Conservation (phyloP, 2,329 filamentous ascomycete genomes). For the Sphaerulina vaccinii region DNA sequence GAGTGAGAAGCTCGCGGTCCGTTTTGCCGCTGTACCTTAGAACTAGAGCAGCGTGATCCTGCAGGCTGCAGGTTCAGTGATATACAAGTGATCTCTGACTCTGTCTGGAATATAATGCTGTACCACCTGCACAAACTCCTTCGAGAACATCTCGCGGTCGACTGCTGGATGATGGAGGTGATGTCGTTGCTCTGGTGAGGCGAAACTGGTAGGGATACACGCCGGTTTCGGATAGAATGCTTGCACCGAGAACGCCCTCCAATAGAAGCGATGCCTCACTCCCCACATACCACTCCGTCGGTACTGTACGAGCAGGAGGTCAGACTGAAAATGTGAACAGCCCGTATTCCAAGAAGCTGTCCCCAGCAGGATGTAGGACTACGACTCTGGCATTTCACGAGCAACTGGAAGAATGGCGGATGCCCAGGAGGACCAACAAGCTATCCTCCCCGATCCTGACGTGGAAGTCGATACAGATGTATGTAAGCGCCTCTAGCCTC, state of each 20-base stretch:
- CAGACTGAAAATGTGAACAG: not conserved
- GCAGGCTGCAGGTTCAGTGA: too few relatives aligned
- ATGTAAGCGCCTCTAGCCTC: not conserved
- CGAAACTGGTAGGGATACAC: too few relatives aligned
- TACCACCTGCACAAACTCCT: not conserved
- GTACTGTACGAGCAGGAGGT: not conserved
- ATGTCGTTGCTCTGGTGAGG: too few relatives aligned
- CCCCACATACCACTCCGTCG: constrained; percentile 5
- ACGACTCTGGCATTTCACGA: too few relatives aligned
- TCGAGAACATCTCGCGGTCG: too few relatives aligned
- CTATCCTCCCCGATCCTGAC: too few relatives aligned
- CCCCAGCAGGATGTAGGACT: too few relatives aligned
- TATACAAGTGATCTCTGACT: too few relatives aligned
- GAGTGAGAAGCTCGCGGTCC: not conserved
- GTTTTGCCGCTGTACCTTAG: not conserved
- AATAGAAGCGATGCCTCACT: constrained; percentile 1
- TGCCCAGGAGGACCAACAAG: too few relatives aligned
- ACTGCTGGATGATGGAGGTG: too few relatives aligned
- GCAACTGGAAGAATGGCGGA: not conserved
- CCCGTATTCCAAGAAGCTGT: not conserved
- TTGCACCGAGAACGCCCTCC: not conserved
- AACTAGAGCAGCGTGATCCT: not conserved
- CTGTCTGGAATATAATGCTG: too few relatives aligned
- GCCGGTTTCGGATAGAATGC: not conserved
- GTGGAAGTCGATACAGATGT: constrained; percentile 17